phyloP scores from a whole-genome alignment of 176 grass and related monocot genomes.

The Avena sativa region DNA sequence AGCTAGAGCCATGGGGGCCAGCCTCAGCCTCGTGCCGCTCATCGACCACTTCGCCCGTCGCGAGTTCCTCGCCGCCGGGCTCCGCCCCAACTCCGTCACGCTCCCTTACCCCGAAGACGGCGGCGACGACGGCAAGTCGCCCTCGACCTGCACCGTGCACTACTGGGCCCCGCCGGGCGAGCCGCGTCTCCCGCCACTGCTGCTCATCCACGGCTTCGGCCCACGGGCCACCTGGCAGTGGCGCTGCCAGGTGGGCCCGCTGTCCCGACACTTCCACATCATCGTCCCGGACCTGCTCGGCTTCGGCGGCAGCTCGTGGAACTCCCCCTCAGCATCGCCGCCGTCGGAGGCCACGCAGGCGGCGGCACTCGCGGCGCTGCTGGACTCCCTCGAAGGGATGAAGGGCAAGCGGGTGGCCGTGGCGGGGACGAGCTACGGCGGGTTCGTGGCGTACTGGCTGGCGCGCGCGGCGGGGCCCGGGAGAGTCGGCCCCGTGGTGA shows the following conservation, averaged over 20 bases:
- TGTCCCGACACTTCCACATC: constrained; percentile 62
- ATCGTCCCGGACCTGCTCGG: constrained; percentile 69
- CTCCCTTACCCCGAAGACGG: constrained; percentile 33
- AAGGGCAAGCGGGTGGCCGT: constrained; percentile 46
- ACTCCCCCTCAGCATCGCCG: constrained; percentile 32
- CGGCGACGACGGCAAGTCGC: not conserved
- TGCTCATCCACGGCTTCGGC: constrained; percentile 71
- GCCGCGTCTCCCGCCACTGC: constrained; percentile 37
- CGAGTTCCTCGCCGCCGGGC: constrained; percentile 54
- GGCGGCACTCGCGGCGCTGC: constrained; percentile 39
- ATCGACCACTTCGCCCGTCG: constrained; percentile 58
- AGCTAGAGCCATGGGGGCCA: constrained; percentile 50
- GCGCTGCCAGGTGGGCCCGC: constrained; percentile 56
- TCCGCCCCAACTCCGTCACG: constrained; percentile 43
- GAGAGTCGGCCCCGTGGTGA: constrained; percentile 61
- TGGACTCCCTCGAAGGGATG: constrained; percentile 46
- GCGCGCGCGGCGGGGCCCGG: constrained; percentile 43
- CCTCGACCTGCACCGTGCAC: constrained; percentile 14
- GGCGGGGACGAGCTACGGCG: constrained; percentile 74
- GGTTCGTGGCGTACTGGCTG: constrained; percentile 72
- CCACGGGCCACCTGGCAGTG: constrained; percentile 70
- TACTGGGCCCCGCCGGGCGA: constrained; percentile 27
- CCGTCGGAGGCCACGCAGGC: constrained; percentile 70
- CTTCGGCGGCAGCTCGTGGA: constrained; percentile 55
- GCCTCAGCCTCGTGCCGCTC: constrained; percentile 61